Evolutionary conservation across 306 rosid genomes (phyloP).

Genomic region (Neltuma alba): DNA sequence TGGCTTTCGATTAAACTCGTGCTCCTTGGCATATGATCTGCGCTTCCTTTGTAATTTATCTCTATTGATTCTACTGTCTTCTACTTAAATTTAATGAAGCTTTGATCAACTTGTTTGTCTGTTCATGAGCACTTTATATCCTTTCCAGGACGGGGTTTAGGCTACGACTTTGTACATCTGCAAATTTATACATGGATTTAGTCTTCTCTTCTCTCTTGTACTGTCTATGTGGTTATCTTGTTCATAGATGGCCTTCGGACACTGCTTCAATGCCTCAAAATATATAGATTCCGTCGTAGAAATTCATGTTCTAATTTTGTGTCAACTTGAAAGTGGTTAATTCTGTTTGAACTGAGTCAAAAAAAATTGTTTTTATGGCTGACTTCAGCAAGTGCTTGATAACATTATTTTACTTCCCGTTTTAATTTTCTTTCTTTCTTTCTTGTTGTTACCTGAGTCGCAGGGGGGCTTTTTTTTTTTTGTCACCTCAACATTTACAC

Average conservation of each 20-base stretch:
- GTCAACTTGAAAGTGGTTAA: constrained; percentile 16
- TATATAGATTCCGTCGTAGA: not conserved
- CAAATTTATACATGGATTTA: not conserved
- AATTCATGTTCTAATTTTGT: constrained; percentile 2
- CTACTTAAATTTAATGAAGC: not conserved
- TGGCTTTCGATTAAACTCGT: not conserved
- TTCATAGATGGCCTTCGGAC: constrained; percentile 1
- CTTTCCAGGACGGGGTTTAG: not conserved
- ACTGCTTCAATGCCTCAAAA: constrained; percentile 5
- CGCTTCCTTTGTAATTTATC: not conserved
- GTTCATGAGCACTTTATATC: not conserved
- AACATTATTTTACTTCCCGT: not conserved
- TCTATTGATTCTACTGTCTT: not conserved
- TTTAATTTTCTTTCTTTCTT: not conserved
- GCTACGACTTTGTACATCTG: not conserved
- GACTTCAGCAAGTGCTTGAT: constrained; percentile 12
- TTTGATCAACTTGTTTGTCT: constrained; percentile 14
- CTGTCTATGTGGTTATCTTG: constrained; percentile 11
- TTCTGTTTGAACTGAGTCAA: constrained; percentile 8
- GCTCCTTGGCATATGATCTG: not conserved
- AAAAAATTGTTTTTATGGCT: constrained; percentile 17
- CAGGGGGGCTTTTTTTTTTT: not conserved
- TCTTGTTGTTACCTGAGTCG: not conserved
- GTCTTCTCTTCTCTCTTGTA: constrained; percentile 7
- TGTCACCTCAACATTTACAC: constrained; percentile 9